phyloP scores from a whole-genome alignment of 192 early-diverging fungal species.

The Lobosporangium transversale region DNA sequence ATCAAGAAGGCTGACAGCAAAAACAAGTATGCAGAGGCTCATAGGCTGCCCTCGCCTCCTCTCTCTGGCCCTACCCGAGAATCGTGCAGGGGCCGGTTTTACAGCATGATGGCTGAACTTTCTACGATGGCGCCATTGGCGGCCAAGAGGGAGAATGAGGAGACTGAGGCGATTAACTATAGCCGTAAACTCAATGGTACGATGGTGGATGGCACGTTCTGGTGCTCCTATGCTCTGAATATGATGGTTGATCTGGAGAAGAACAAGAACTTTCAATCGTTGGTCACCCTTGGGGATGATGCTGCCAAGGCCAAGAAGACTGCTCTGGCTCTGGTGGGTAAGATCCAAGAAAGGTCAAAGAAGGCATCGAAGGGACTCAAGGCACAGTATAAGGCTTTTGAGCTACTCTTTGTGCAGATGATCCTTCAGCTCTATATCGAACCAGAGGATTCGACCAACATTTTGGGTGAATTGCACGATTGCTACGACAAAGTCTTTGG shows the following conservation, averaged over 20 bases:
- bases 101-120: slow-evolving; percentile 76
- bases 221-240: slow-evolving; percentile 65
- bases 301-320: slow-evolving; percentile 53
- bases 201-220: slow-evolving; percentile 67
- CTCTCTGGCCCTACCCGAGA: slow-evolving; percentile 66
- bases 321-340: slow-evolving; percentile 45
- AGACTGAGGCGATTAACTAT: slow-evolving; percentile 38
- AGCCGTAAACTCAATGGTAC: slow-evolving; percentile 62
- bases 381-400: slow-evolving; percentile 73
- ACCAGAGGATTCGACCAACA: slow-evolving; percentile 68
- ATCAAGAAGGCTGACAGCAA: slow-evolving; percentile 59
- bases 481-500: slow-evolving; percentile 79
- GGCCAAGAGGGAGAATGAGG: slow-evolving; percentile 49
- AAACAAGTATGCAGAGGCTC: slow-evolving; percentile 55
- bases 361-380: slow-evolving; percentile 51
- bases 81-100: slow-evolving; percentile 69
- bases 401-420: slow-evolving; percentile 76
- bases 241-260: slow-evolving; percentile 57
- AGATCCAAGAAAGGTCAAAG: slow-evolving; percentile 53
- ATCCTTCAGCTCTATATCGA: slow-evolving; percentile 72
- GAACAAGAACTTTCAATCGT: slow-evolving; percentile 50
- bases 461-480: slow-evolving; percentile 76
- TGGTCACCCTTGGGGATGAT: slow-evolving; percentile 53
- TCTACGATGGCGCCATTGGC: slow-evolving; percentile 59
- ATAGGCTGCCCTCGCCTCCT: slow-evolving; percentile 58